A percentile compares a stretch with the other conserved stretches of the same genome.
Conservation (phyloP, 768 basidiomycete genomes). For the Lyophyllum atratum region DNA sequence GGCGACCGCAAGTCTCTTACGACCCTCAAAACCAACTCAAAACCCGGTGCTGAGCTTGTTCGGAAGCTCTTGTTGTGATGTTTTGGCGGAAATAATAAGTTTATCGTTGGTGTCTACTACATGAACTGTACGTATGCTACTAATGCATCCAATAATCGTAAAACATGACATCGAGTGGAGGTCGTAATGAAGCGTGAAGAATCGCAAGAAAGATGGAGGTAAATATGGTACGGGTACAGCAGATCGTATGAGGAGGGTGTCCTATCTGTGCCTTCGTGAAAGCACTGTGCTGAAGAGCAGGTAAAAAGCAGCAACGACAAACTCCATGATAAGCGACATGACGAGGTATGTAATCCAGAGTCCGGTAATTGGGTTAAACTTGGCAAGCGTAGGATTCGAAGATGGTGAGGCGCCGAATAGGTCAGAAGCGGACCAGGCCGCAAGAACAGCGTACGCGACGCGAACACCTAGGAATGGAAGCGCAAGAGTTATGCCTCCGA, state of each 20-base stretch:
- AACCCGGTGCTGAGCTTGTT: too few species aligned
- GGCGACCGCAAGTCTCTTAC: too few species aligned
- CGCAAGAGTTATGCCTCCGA: slow-evolving; percentile 52
- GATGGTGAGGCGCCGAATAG: slow-evolving; percentile 39
- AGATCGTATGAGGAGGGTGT: not conserved
- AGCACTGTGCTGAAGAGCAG: slow-evolving; percentile 47
- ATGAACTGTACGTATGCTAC: slow-evolving; percentile 5
- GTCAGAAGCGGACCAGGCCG: slow-evolving; percentile 57
- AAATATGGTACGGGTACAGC: not conserved
- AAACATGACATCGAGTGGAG: slow-evolving; percentile 1
- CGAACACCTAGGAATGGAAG: slow-evolving; percentile 63
- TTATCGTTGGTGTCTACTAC: not conserved
- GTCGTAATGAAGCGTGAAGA: slow-evolving; percentile 7
- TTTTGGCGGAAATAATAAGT: not conserved
- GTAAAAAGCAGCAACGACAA: slow-evolving; percentile 48
- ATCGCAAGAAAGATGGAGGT: not conserved
- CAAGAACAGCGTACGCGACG: slow-evolving; percentile 58
- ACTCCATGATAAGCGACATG: slow-evolving; percentile 66
- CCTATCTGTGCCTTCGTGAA: slow-evolving; percentile 29
- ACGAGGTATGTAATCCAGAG: slow-evolving; percentile 59
- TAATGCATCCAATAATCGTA: not conserved
- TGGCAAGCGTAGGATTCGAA: slow-evolving; percentile 44
- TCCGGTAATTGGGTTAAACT: slow-evolving; percentile 59
- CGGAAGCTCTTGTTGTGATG: not conserved
- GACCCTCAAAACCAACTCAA: too few species aligned